These are phyloP conservation scores for Ophiobolus disseminans DNA, from an alignment of 2,329 filamentous ascomycete genomes.

Conservation along the genomic window DNA sequence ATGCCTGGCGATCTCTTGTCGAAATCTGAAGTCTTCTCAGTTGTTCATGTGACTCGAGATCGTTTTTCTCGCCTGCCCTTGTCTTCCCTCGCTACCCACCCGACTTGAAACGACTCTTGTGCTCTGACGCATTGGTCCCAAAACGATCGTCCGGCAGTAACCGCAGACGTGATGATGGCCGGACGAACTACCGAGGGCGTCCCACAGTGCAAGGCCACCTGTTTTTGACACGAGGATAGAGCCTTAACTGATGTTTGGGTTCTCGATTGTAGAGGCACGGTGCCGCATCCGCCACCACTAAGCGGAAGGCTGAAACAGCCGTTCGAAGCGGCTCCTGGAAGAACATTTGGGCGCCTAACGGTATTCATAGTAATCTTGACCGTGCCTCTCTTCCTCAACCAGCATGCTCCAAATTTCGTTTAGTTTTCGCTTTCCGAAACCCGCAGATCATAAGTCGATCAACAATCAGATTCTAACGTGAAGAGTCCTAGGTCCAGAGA, in stretches of 20 bases:
- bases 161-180: too few relatives aligned
- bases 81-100: too few relatives aligned
- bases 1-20: too few relatives aligned
- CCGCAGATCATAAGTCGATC: background rate
- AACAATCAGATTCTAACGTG: background rate
- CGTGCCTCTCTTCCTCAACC: background rate
- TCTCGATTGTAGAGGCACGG: slow-evolving; percentile 7
- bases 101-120: too few relatives aligned
- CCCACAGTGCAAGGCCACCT: background rate
- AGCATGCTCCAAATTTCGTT: background rate
- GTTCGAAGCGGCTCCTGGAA: background rate
- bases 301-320: slow-evolving; percentile 2
- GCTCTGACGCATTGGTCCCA: too few relatives aligned
- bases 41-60: too few relatives aligned
- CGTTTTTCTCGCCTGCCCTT: too few relatives aligned
- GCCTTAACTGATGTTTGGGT: slow-evolving; percentile 5
- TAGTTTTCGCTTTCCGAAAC: background rate
- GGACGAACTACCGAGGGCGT: too few relatives aligned
- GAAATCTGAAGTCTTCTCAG: too few relatives aligned
- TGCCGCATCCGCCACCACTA: background rate
- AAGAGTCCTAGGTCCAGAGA: too few relatives aligned
- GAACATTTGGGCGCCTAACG: background rate
- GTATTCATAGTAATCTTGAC: background rate
- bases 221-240: slow-evolving; percentile 1
- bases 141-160: too few relatives aligned